Evolutionary conservation across 805 yeast species (phyloP).

Genomic region (Priceomyces haplophilus): DNA sequence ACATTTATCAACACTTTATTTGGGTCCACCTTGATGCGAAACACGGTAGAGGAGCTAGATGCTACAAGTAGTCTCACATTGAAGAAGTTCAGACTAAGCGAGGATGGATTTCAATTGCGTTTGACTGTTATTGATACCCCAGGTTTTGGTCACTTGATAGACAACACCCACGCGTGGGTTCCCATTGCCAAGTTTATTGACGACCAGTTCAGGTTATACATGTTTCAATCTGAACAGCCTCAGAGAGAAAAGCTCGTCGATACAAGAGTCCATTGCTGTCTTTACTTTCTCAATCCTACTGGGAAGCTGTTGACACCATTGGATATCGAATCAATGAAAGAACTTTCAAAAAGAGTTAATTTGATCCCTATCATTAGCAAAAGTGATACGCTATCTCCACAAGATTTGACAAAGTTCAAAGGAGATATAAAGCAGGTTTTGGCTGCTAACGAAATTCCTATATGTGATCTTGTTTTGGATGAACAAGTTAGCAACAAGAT

Average conservation of each 20-base stretch:
- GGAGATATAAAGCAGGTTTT: conserved; percentile 21
- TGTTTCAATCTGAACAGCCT: conserved; percentile 61
- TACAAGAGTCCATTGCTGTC: conserved; percentile 76
- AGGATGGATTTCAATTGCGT: conserved; percentile 55
- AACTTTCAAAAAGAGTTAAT: conserved; percentile 31
- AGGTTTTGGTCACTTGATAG: conserved; percentile 69
- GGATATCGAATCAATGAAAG: conserved; percentile 36
- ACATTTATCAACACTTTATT: conserved; percentile 80
- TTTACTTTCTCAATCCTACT: conserved; percentile 76
- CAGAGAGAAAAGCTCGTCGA: conserved; percentile 42
- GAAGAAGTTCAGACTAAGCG: conserved; percentile 52
- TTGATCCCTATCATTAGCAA: conserved; percentile 39
- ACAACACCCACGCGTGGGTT: conserved; percentile 38
- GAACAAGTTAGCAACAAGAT: conserved; percentile 29
- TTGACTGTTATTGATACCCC: conserved; percentile 69
- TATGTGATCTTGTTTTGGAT: conserved; percentile 31
- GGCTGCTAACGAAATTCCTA: conserved; percentile 21
- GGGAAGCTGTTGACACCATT: conserved; percentile 45
- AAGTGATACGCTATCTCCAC: conserved; percentile 30
- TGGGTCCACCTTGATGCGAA: conserved; percentile 31
- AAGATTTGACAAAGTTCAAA: conserved; percentile 27
- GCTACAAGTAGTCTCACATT: conserved; percentile 28
- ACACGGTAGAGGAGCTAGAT: conserved; percentile 10
- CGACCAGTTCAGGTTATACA: conserved; percentile 66
- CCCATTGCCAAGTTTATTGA: conserved; percentile 68